Percentiles rank a stretch among this genome's conserved stretches.
Evolutionary conservation across 495 filamentous ascomycete species (phyloP).

Genomic region (Penicillium nucicola): DNA sequence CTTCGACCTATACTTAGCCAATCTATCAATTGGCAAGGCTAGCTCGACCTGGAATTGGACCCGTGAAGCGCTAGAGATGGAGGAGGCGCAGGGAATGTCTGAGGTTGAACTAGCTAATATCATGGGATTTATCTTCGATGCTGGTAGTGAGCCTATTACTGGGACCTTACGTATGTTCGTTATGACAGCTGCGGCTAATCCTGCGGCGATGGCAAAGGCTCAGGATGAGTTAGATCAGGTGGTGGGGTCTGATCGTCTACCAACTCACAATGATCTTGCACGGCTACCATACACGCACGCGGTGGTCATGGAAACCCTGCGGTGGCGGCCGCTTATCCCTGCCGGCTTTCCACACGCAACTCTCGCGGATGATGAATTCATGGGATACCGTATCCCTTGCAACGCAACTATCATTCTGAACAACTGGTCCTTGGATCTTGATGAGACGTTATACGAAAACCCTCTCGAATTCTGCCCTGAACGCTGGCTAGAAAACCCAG

Average conservation of each 20-base stretch:
- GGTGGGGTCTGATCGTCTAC: slow-evolving; percentile 8
- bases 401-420: slow-evolving; percentile 8
- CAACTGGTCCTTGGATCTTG: slow-evolving; percentile 6
- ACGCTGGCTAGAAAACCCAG: too few species aligned
- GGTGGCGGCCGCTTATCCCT: slow-evolving; percentile 49
- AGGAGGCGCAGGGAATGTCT: slow-evolving; percentile 5
- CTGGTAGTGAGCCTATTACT: slow-evolving; percentile 35
- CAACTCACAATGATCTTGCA: slow-evolving; percentile 32
- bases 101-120: slow-evolving; percentile 29
- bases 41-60: slow-evolving; percentile 6
- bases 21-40: not conserved
- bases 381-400: slow-evolving; percentile 15
- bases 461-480: slow-evolving; percentile 26
- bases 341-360: slow-evolving; percentile 22
- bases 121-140: slow-evolving; percentile 35
- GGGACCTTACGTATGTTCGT: slow-evolving; percentile 26
- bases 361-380: slow-evolving; percentile 7
- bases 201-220: slow-evolving; percentile 7
- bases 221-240: slow-evolving; percentile 21
- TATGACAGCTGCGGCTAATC: slow-evolving; percentile 23
- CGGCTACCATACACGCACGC: slow-evolving; percentile 45
- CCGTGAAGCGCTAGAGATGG: not conserved
- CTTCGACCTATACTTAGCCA: slow-evolving; percentile 20
- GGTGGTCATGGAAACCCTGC: slow-evolving; percentile 48
- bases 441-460: slow-evolving; percentile 8